phyloP scores from a whole-genome alignment of 192 early-diverging fungal species.

The Dimargaris xerosporica region DNA sequence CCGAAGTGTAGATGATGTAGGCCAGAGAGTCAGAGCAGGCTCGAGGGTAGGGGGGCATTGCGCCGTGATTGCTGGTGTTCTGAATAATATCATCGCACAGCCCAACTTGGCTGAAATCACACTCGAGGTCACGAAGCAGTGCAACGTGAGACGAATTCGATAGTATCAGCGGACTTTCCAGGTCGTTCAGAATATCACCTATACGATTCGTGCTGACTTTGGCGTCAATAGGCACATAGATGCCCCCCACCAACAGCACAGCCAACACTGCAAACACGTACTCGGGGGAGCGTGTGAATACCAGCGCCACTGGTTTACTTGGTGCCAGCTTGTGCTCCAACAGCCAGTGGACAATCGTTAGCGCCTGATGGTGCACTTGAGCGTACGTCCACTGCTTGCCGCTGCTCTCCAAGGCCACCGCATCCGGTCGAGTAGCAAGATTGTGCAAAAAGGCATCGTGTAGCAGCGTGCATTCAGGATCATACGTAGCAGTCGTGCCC shows the following conservation, averaged over 20 bases:
- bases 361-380: background rate
- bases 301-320: background rate
- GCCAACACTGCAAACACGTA: background rate
- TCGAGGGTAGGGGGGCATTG: background rate
- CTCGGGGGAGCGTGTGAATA: background rate
- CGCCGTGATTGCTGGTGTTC: background rate
- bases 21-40: background rate
- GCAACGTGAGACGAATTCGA: background rate
- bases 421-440: background rate
- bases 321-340: background rate
- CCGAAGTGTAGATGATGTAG: conserved; percentile 1
- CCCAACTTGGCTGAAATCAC: background rate
- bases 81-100: background rate
- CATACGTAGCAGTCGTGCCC: no score
- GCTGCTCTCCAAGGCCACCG: background rate
- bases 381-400: background rate
- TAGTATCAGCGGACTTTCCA: background rate
- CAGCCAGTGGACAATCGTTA: background rate
- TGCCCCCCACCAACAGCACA: background rate
- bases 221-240: background rate
- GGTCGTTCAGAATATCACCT: background rate
- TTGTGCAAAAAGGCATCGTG: background rate
- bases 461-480: no score
- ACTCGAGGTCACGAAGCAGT: background rate
- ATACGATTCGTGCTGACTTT: background rate